A percentile compares a stretch with the other conserved stretches of the same genome.
Evolutionary conservation across 169 alveolate genomes (phyloP).

Genomic region (Cryptosporidium felis): DNA sequence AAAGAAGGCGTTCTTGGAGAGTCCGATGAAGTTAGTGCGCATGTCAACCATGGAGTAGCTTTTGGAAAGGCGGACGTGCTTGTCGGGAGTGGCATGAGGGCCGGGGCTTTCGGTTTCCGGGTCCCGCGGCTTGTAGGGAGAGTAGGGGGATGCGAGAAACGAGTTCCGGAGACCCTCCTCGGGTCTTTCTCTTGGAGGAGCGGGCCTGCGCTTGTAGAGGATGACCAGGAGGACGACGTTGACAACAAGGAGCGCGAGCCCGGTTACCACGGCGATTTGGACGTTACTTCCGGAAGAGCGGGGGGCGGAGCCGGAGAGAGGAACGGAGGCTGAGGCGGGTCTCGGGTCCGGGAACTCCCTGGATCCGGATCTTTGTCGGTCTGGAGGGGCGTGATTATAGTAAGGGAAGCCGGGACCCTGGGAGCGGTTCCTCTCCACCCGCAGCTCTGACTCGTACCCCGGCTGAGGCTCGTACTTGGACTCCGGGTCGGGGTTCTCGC

Average conservation of each 20-base stretch:
- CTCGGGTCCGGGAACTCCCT: no score
- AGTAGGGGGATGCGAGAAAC: conserved; percentile 36
- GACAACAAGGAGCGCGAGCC: neutral
- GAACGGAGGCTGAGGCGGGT: no score
- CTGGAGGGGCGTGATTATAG: no score
- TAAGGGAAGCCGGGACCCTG: no score
- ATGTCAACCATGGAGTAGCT: conserved; percentile 67
- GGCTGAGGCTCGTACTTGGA: neutral
- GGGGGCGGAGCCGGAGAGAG: no score
- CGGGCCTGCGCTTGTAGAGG: no score
- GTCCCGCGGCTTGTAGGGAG: neutral
- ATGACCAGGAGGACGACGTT: conserved; percentile 25
- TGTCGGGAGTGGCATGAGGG: conserved; percentile 1
- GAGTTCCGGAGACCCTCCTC: conserved; percentile 15
- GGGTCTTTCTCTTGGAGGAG: neutral
- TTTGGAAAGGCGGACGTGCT: conserved; percentile 21
- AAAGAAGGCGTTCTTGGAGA: conserved; percentile 63
- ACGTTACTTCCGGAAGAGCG: no score
- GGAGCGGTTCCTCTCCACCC: no score
- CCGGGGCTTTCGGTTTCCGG: neutral
- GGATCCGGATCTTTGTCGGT: no score
- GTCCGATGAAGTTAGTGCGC: conserved; percentile 54
- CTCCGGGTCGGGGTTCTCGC: neutral
- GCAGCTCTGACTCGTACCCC: neutral
- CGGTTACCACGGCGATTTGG: conserved; percentile 12